Percentiles rank a stretch among this genome's conserved stretches.
Evolutionary conservation across 1,139 yeast genomes (phyloP).

Genomic region (Yamadazyma oceani): DNA sequence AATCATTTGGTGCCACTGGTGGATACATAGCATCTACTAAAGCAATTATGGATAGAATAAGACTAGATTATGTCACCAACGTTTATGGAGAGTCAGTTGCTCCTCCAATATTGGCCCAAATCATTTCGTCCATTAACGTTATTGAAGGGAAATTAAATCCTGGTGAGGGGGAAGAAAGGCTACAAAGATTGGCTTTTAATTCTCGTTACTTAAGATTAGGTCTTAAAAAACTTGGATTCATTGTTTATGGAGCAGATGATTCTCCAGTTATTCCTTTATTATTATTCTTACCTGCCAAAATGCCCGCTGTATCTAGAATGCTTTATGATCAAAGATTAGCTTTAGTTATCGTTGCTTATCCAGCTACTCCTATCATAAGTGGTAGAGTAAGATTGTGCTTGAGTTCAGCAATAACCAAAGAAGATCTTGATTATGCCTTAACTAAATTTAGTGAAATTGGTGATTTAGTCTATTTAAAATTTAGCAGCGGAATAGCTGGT

Average conservation of each 20-base stretch:
- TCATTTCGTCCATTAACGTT: slow-evolving; percentile 73
- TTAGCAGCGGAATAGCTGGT: slow-evolving; percentile 75
- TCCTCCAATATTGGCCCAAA: slow-evolving; percentile 90
- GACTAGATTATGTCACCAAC: slow-evolving; percentile 71
- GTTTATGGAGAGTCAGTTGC: slow-evolving; percentile 82
- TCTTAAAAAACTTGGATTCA: slow-evolving; percentile 86
- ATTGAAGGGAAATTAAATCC: slow-evolving; percentile 83
- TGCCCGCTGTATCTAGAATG: slow-evolving; percentile 89
- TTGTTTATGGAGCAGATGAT: slow-evolving; percentile 92
- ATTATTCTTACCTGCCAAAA: slow-evolving; percentile 85
- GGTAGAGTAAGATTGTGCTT: slow-evolving; percentile 93
- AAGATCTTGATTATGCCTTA: slow-evolving; percentile 82
- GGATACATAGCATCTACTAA: slow-evolving; percentile 86
- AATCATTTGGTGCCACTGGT: slow-evolving; percentile 98
- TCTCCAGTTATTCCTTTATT: slow-evolving; percentile 93
- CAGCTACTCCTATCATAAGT: slow-evolving; percentile 91
- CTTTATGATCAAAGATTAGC: slow-evolving; percentile 81
- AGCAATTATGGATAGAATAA: slow-evolving; percentile 67
- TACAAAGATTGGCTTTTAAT: slow-evolving; percentile 92
- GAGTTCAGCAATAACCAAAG: slow-evolving; percentile 88
- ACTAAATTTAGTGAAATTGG: slow-evolving; percentile 78
- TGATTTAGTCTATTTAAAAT: slow-evolving; percentile 70
- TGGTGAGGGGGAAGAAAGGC: slow-evolving; percentile 89
- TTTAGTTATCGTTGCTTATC: slow-evolving; percentile 95
- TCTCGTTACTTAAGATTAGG: slow-evolving; percentile 91